Evolutionary conservation across 2,329 filamentous ascomycete species (phyloP), one percentile per base, ranked within the genome.

Genomic region (Didymella glomerata): DNA sequence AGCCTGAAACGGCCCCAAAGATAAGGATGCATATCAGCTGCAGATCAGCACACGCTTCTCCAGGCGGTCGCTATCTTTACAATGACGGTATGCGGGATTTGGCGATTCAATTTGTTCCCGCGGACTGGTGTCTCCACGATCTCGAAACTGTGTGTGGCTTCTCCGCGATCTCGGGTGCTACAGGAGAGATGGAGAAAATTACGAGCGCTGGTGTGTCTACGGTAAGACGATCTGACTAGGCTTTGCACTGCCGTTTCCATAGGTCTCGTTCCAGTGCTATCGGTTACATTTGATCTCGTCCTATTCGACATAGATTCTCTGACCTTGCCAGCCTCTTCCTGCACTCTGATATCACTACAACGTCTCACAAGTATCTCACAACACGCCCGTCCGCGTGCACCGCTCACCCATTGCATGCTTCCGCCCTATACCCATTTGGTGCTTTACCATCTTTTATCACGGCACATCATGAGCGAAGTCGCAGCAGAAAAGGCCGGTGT

Each of bases 11-110:
- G 50, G 64, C 38, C 47, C 48, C 30, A 68, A 63, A 76, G 74
- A 76, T 76, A 76, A 76, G 73, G 67, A 65, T 65, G 72, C 72
- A 74, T 73, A 68, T 57, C 54, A 50, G 46, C 40, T 36, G 34
- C 53, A 56, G 54, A 67, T 70, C 67, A 63, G 41, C 62, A 52
- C 60, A 54, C 27, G 32, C 58, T 40, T 54, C 50, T 59, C 56
- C 56, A 59, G 46, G 40, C 22, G 11, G 2, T 41, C 49, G 50
- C 56, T 54, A 54, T 59, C 56, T 54, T 58, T 36, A 54, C 51
- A 52, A 65, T 69, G 66, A 65, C 60, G 57, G 54, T 57, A 69
- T 65, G 55, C 54, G 48, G 48, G 34, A 61, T 59, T 61, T 54
- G 56, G 36, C 56, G 51, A 41, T 54, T 59, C 50, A 14, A 51